Evolutionary conservation across 1,139 yeast species (phyloP), one percentile per base, ranked within the genome.

Genomic region (Magnusiomyces fungicola): DNA sequence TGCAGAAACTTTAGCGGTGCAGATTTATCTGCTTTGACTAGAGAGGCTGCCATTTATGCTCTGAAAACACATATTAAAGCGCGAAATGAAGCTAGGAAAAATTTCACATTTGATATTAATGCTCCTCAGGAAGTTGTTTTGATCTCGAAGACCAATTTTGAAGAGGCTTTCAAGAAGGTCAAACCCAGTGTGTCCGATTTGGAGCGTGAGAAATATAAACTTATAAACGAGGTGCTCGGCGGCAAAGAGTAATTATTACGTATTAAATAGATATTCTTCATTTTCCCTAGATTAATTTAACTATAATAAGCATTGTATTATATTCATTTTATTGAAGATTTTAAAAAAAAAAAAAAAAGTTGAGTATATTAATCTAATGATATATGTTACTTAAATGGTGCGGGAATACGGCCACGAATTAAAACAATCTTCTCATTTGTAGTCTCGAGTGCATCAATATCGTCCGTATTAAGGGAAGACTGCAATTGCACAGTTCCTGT

Each of bases 1-100:
- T 85, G 96, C 69, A 73, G 87, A 53, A 90, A 89, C 69, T 92
- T 88, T 63, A 83, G 95, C 9, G 98, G 98, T 63, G 98, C 98
- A 0, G 98, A 92, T 72, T 72, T 92, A 53, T 89, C 96, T 0
- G 88, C 97, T 1, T 70, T 92, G 51, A 92, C 87, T 0, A 75
- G 96, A 60, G 98, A 92, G 64, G 95, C 98, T 7, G 92, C 96
- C 55, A 95, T 90, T 2, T 69, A 79, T 47, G 95, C 97, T 0
- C 76, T 92, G 65, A 86, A 88, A 64, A 68, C 79, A 68, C 78
- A 78, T 51, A 81, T 87, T 69, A 53, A 41, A 24, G 30, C 21
- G 12, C 19, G 41, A 16, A 37, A 46, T 29, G 66, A 62, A 19
- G 39, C 39, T 36, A 19, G n/a, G 19, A 44, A 58, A 61, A 10